phyloP scores from a whole-genome alignment of 805 yeast genomes.

The Maudiozyma saulgeensis region DNA sequence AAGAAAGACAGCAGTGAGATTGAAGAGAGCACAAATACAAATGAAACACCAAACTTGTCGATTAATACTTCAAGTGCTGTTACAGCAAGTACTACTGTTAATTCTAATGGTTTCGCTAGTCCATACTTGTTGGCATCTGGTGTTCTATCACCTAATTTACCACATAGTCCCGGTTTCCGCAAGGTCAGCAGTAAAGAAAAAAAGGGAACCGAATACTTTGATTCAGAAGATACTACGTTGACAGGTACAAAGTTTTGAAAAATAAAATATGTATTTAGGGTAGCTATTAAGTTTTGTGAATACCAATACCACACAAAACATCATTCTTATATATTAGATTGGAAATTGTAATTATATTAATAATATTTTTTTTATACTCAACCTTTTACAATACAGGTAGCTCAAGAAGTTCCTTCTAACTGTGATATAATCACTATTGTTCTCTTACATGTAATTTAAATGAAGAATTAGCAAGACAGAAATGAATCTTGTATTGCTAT shows the following conservation, averaged over 20 bases:
- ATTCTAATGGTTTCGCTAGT: constrained; percentile 47
- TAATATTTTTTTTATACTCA: neutral
- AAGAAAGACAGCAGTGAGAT: neutral
- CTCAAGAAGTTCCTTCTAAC: too few relatives aligned
- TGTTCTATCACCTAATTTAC: constrained; percentile 40
- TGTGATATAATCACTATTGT: too few relatives aligned
- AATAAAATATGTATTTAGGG: too few relatives aligned
- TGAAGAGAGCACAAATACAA: constrained; percentile 10
- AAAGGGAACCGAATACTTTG: constrained; percentile 6
- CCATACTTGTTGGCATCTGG: constrained; percentile 64
- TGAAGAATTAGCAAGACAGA: too few relatives aligned
- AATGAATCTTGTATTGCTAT: too few relatives aligned
- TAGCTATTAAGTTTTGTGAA: too few relatives aligned
- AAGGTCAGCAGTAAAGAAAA: constrained; percentile 2
- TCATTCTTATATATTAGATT: neutral
- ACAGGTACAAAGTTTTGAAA: neutral
- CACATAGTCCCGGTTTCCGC: constrained; percentile 7
- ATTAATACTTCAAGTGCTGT: constrained; percentile 5
- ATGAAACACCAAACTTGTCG: constrained; percentile 6
- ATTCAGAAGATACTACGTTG: neutral
- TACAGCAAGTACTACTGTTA: constrained; percentile 12
- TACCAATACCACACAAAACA: neutral
- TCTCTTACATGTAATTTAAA: too few relatives aligned
- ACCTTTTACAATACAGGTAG: too few relatives aligned
- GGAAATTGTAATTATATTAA: neutral